These are phyloP conservation scores for Amanita molliuscula DNA, from an alignment of 768 basidiomycete species.

Conservation along the genomic window DNA sequence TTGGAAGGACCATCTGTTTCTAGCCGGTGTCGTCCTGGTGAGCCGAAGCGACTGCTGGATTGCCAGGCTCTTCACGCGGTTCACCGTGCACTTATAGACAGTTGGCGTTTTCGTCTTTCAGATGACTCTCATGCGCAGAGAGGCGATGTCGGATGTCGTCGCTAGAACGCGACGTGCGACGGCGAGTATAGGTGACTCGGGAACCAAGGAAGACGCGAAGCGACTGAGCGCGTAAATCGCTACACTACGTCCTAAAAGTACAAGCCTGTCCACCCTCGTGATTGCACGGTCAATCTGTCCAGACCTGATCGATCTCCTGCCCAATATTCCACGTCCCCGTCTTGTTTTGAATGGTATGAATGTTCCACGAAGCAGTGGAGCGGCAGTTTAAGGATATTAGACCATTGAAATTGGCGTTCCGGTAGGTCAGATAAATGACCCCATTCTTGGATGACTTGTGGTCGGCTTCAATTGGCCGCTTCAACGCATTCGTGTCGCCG, in stretches of 20 bases:
- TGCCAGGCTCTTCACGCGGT: not conserved
- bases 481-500: conserved; percentile 21
- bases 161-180: conserved; percentile 9
- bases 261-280: conserved; percentile 37
- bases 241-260: conserved; percentile 25
- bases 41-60: conserved; percentile 9
- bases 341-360: conserved; percentile 6
- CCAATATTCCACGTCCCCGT: conserved; percentile 29
- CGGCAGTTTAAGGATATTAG: conserved; percentile 32
- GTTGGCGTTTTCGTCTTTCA: conserved; percentile 17
- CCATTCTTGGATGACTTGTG: conserved; percentile 41
- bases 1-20: conserved; percentile 41
- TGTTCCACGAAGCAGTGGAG: conserved; percentile 19
- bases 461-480: conserved; percentile 35
- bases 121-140: conserved; percentile 14
- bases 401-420: conserved; percentile 39
- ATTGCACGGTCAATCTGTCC: conserved; percentile 28
- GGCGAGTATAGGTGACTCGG: not conserved
- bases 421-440: conserved; percentile 48
- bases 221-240: not conserved
- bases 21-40: conserved; percentile 38
- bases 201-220: not conserved
- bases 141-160: conserved; percentile 14
- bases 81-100: conserved; percentile 9
- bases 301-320: conserved; percentile 26